phyloP scores from a whole-genome alignment of 345 rosid species.

The Euphorbia pulcherrima region DNA sequence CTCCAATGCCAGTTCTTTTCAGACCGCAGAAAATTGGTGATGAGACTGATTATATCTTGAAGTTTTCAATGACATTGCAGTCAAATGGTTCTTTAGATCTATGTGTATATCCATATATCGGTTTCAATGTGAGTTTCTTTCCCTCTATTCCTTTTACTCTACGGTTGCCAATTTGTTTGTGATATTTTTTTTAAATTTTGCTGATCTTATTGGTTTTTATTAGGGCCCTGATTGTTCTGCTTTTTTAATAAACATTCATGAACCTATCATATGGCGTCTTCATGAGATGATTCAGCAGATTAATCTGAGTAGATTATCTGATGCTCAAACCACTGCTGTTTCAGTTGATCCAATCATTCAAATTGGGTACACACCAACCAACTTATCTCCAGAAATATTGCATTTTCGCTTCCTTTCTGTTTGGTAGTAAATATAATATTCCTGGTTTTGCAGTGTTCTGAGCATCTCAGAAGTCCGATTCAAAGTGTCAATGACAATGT shows the following conservation, averaged over 20 bases:
- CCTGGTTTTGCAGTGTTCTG: slow-evolving; percentile 60
- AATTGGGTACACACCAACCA: slow-evolving; percentile 56
- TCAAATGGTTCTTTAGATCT: slow-evolving; percentile 80
- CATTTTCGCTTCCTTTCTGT: neutral
- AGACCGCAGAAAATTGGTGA: slow-evolving; percentile 81
- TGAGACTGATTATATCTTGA: slow-evolving; percentile 61
- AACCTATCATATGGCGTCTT: slow-evolving; percentile 98
- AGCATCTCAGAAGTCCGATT: slow-evolving; percentile 84
- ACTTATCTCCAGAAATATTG: slow-evolving; percentile 1
- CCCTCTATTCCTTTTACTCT: slow-evolving; percentile 7
- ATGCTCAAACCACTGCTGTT: slow-evolving; percentile 67
- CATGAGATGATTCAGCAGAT: slow-evolving; percentile 94
- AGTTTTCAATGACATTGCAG: slow-evolving; percentile 73
- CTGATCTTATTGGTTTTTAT: slow-evolving; percentile 19
- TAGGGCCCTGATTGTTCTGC: slow-evolving; percentile 85
- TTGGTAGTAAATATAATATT: slow-evolving; percentile 10
- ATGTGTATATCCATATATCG: slow-evolving; percentile 79
- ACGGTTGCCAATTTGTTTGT: neutral
- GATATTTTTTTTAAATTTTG: slow-evolving; percentile 10
- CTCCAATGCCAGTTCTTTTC: slow-evolving; percentile 93
- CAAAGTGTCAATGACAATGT: slow-evolving; percentile 93
- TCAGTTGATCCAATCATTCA: slow-evolving; percentile 96
- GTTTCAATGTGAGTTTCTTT: slow-evolving; percentile 55
- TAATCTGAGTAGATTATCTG: slow-evolving; percentile 62
- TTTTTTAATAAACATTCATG: slow-evolving; percentile 86